Base-by-base conservation (phyloP, 495 filamentous ascomycete genomes). In the Neurospora sp. region DNA sequence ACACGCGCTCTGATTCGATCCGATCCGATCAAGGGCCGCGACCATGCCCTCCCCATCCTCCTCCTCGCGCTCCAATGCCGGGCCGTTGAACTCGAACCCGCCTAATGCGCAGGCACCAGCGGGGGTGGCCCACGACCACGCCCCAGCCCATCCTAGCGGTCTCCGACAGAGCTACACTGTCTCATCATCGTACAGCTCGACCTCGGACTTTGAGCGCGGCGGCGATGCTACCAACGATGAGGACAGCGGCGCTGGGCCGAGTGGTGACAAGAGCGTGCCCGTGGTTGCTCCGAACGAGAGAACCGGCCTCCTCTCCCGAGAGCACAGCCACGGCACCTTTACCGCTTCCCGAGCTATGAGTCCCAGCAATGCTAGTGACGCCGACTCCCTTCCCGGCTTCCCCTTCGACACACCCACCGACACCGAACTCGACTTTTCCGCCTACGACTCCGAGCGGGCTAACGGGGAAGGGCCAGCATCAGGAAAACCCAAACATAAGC, bases 291-390 rank as follows among this genome's bases (percentile, higher is more conserved):
- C 79, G 3, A 81, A 76, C 69, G 87, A 89, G 72, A 78, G 77
- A 0, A 86, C 86, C 0, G 76, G 83, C 16, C 80, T 89, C 5
- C 80, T 88, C 37, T 73, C 73, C 10, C 70, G 78, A 31, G 82
- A 84, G 69, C 79, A 76, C 31, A 78, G 78, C 4, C 86, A 88
- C 81, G 93, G 93, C 73, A 91, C 91, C n/a, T 93, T 94, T 80
- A 93, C 91, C 18, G 54, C 23, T 31, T 91, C 93, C 12, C 85
- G 87, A n/a, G 83, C 89, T 3, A 82, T 82, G 71, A 87, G 83
- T 44, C 82, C 84, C 12, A 80, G 86, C 37, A 82, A 84, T 54
- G 27, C 27, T 27, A 62, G 23, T 35, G 27, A 62, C 54, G 27
- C 23, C 54, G 54, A 62, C 14, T 62, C 54, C 5, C 54, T 35